Evolutionary conservation across 2,329 filamentous ascomycete genomes (phyloP).

Genomic region (Alternaria sp.): DNA sequence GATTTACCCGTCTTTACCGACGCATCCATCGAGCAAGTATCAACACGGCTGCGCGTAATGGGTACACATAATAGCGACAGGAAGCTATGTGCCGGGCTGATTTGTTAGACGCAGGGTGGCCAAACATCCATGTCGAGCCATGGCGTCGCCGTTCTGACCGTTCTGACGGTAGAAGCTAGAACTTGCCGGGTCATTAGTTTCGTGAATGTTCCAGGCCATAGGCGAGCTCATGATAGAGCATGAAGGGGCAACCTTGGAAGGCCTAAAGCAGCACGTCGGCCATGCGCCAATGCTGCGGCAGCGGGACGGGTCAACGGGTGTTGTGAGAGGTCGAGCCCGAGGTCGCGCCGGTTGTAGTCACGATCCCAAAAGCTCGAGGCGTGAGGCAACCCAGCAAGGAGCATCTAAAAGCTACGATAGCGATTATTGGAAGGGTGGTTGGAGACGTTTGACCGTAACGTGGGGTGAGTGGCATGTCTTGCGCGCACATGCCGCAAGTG

Average conservation of each 20-base stretch:
- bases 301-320: constrained; percentile 9
- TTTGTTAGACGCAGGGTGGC: not conserved
- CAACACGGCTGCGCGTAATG: not conserved
- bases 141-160: not conserved
- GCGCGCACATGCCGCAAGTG: constrained; percentile 17
- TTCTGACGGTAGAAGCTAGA: not conserved
- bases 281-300: constrained; percentile 8
- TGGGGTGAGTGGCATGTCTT: constrained; percentile 4
- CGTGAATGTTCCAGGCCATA: constrained; percentile 3
- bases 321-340: not conserved
- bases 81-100: constrained; percentile 9
- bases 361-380: not conserved
- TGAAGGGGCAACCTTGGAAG: not conserved
- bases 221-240: constrained; percentile 18
- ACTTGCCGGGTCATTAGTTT: not conserved
- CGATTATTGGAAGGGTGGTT: not conserved
- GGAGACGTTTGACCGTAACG: not conserved
- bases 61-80: constrained; percentile 4
- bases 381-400: not conserved
- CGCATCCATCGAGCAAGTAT: not conserved
- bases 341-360: not conserved
- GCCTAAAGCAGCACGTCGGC: constrained; percentile 9
- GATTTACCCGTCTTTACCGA: constrained; percentile 17
- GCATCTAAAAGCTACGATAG: not conserved
- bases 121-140: constrained; percentile 1